Conservation (phyloP, 179 eudicot species). For the Heliamphora pulchella region DNA sequence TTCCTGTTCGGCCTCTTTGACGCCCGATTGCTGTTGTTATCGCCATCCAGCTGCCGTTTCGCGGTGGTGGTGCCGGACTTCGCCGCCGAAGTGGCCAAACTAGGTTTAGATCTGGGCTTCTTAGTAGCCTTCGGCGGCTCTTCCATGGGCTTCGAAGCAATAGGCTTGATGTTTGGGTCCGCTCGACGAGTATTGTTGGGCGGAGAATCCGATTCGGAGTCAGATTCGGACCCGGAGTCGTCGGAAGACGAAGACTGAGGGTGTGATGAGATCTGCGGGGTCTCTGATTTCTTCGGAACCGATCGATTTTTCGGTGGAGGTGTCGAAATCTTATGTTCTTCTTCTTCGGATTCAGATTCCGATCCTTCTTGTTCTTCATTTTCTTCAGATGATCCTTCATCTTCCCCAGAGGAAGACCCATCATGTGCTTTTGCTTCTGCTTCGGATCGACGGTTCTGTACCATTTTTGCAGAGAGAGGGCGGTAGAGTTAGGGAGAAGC, state of each 20-base stretch:
- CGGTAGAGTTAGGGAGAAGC: not conserved
- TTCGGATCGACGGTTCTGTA: not conserved
- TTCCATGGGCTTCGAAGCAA: conserved; percentile 20
- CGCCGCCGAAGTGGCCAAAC: not conserved
- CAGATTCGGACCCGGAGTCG: conserved; percentile 5
- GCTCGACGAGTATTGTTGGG: not conserved
- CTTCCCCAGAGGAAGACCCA: not conserved
- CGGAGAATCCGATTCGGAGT: not conserved
- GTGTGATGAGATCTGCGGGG: not conserved
- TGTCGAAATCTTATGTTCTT: not conserved
- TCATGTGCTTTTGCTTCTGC: not conserved
- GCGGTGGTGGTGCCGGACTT: not conserved
- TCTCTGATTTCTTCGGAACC: not conserved
- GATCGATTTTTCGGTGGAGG: not conserved
- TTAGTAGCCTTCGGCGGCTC: conserved; percentile 12
- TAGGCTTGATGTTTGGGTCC: conserved; percentile 11
- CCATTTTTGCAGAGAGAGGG: not conserved
- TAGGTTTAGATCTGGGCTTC: conserved; percentile 19
- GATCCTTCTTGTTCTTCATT: not conserved
- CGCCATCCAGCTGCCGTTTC: conserved; percentile 4
- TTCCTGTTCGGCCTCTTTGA: conserved; percentile 18
- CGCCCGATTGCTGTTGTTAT: not conserved
- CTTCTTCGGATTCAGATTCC: not conserved
- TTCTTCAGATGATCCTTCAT: conserved; percentile 1
- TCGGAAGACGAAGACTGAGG: not conserved